phyloP scores from a whole-genome alignment of 2,329 filamentous ascomycete genomes.

The Diaporthe citriasiana region DNA sequence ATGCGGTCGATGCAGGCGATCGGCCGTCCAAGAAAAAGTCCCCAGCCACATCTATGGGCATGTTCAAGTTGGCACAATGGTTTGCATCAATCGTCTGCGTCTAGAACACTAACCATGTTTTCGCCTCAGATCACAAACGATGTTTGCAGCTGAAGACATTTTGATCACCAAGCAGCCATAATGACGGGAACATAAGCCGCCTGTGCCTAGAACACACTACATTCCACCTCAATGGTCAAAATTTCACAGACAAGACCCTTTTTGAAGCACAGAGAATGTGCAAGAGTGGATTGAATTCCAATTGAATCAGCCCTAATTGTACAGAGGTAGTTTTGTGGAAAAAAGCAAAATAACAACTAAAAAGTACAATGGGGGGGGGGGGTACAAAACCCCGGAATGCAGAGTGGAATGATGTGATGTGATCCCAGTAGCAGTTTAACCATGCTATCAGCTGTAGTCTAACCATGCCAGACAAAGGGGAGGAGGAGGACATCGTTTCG shows the following conservation, averaged over 20 bases:
- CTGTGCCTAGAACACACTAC: background rate
- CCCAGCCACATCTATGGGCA: background rate
- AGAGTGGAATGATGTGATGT: background rate
- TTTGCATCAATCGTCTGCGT: too few relatives aligned
- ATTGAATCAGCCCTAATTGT: conserved; percentile 14
- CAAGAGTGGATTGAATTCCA: background rate
- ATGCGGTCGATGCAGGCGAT: background rate
- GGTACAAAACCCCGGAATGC: background rate
- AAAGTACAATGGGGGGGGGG: background rate
- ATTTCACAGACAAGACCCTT: background rate
- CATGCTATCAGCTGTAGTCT: background rate
- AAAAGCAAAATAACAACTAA: background rate
- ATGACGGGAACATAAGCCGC: too few relatives aligned
- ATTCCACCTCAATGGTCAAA: background rate
- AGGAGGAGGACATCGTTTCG: background rate
- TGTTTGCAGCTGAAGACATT: too few relatives aligned
- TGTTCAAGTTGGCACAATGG: too few relatives aligned
- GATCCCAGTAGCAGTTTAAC: background rate
- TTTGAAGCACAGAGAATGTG: background rate
- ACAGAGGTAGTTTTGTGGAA: conserved; percentile 7
- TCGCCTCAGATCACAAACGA: too few relatives aligned
- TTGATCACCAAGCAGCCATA: too few relatives aligned
- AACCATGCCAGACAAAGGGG: background rate
- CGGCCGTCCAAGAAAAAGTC: background rate
- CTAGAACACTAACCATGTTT: too few relatives aligned